Base-by-base conservation (phyloP, 129 eudicot genomes). In the Chrysanthemum lavandulifolium region DNA sequence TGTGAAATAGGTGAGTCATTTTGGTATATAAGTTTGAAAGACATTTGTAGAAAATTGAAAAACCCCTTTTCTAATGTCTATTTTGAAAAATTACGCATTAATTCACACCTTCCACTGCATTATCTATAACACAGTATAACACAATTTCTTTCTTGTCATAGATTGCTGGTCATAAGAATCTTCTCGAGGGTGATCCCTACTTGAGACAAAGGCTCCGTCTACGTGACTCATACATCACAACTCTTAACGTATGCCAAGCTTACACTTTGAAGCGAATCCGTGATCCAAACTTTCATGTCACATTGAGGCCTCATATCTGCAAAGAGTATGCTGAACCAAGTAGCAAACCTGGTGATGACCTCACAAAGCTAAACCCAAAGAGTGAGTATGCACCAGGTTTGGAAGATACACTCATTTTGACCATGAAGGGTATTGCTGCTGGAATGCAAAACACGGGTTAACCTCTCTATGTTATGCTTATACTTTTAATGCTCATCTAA, bases 341-440 rank as follows among this genome's bases (percentile, higher is more conserved):
- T 76, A 85, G 58, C 76, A 87, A 86, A 67, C 76, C 82, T n/a
- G 91, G 91, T n/a, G 85, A 92, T 31, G 97, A 88, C 62, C 90
- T 86, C 50, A 86, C 90, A 64, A 80, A 83, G 82, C 78, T 95
- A 52, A 95, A 90, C 79, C 99, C 99, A 6, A 81, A 84, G 19
- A 95, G 99, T 23, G 99, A 95, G 76, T 95, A 95, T 31, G 99
- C 99, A 14, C 99, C 99, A 0, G 99, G 99, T 14, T 74, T 95
- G 85, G 99, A 95, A 81, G 99, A 95, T 75, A 95, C 98, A 3
- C 97, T 93, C 78, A 93, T 93, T 74, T 68, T 93, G 87, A 87
- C 98, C 80, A 93, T 95, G 99, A 95, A 95, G 90, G 99, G 99
- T 66, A 86, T 95, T 76, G 99, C 99, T 43, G 99, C 99, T 13